Evolutionary conservation across 2,329 filamentous ascomycete genomes (phyloP).

Genomic region (Trichoderma asperellum): DNA sequence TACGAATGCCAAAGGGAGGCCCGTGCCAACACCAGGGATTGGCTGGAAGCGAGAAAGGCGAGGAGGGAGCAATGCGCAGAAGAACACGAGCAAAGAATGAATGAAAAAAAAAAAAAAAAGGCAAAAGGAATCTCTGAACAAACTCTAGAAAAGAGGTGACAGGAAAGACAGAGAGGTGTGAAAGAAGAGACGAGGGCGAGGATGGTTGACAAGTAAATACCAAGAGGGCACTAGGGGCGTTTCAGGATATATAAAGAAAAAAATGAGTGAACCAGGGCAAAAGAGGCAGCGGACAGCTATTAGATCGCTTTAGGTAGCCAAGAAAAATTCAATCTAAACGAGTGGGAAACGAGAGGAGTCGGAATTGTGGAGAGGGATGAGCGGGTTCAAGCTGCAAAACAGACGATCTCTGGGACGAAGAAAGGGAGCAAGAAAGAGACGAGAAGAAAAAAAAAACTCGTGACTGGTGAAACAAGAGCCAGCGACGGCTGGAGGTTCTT

Average conservation of each 20-base stretch:
- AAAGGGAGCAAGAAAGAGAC: constrained; percentile 26
- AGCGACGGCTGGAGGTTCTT: constrained; percentile 1
- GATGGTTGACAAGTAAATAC: constrained; percentile 27
- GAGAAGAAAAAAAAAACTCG: background rate
- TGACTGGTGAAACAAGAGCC: constrained; percentile 8
- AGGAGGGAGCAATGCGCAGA: constrained; percentile 31
- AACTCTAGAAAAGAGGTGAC: background rate
- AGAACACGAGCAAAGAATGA: constrained; percentile 22
- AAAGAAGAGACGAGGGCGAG: constrained; percentile 14
- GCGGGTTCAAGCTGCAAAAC: constrained; percentile 17
- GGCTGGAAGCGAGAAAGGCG: constrained; percentile 27
- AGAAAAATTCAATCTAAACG: constrained; percentile 11
- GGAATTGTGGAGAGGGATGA: constrained; percentile 19
- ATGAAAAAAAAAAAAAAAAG: background rate
- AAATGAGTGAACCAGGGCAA: constrained; percentile 29
- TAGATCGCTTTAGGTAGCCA: constrained; percentile 1
- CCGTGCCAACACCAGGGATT: constrained; percentile 26
- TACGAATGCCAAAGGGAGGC: background rate
- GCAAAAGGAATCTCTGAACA: background rate
- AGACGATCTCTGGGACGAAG: constrained; percentile 18
- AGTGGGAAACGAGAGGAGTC: constrained; percentile 19
- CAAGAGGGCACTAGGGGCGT: constrained; percentile 33
- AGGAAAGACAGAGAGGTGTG: background rate
- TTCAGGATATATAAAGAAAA: constrained; percentile 27
- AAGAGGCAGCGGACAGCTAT: constrained; percentile 27